Evolutionary conservation across 1,284 basidiomycete species (phyloP).

Genomic region (Puccinia hordei): DNA sequence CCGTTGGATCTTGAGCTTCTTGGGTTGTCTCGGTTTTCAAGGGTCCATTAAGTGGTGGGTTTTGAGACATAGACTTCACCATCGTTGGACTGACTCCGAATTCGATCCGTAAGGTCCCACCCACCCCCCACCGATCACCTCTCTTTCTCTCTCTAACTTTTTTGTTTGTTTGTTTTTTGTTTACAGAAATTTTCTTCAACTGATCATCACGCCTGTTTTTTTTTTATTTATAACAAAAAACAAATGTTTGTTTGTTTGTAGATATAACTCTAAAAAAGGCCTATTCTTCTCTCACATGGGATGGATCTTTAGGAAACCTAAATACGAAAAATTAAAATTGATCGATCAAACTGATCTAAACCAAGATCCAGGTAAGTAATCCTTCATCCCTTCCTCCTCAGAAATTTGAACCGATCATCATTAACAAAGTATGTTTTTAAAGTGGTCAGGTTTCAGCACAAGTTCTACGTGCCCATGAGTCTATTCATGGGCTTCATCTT

Average conservation of each 20-base stretch:
- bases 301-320: slow-evolving; percentile 79
- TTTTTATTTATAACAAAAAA: no score
- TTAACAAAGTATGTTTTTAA: no score
- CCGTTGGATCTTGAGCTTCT: slow-evolving; percentile 66
- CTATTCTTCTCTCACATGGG: slow-evolving; percentile 76
- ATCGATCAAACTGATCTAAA: slow-evolving; percentile 74
- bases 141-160: background rate
- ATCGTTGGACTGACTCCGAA: slow-evolving; percentile 63
- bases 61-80: slow-evolving; percentile 73
- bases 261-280: slow-evolving; percentile 72
- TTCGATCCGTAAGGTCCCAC: slow-evolving; percentile 24
- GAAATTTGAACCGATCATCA: no score
- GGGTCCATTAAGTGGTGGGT: slow-evolving; percentile 62
- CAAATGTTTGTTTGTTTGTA: background rate
- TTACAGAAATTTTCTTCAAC: background rate
- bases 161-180: background rate
- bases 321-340: slow-evolving; percentile 67
- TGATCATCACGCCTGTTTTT: background rate
- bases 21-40: slow-evolving; percentile 73
- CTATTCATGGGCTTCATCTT: slow-evolving; percentile 58
- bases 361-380: slow-evolving; percentile 67
- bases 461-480: slow-evolving; percentile 63
- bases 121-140: no score
- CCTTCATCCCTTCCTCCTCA: no score
- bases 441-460: slow-evolving; percentile 76